Base-by-base conservation (phyloP, 306 rosid species). In the Psophocarpus tetragonolobus region DNA sequence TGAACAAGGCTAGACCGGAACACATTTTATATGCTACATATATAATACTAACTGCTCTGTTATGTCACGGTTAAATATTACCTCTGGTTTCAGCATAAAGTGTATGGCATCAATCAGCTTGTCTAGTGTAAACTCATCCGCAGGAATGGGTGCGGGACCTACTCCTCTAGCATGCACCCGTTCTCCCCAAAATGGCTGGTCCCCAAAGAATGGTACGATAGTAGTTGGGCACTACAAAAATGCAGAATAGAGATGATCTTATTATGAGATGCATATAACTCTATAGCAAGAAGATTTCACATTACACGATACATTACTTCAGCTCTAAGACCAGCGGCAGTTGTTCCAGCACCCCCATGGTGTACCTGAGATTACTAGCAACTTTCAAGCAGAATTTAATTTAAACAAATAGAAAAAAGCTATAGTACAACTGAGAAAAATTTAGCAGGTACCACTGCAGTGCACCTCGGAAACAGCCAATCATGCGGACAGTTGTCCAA, bases 321-420 rank as follows among this genome's bases (percentile, higher is more conserved):
- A 68, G 98, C 97, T 87, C 91, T 92, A 80, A 95, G 95, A 71
- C 98, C 93, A 26, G 98, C 97, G 57, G 98, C 97, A 75, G 98
- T 95, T 61, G 98, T 92, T 85, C 97, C 97, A 4, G 97, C 97
- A 36, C 98, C 97, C 12, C 98, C 98, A 50, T 95, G 97, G 85
- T 95, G 98, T 66, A 95, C 97, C 98, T 95, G 83, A 65, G 66
- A 74, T n/a, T 76, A 74, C 12, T 76, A 10, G 47, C 18, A 75
- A 73, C 81, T 58, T 65, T 80, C 58, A 75, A 29, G 57, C 58
- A 79, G 68, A 29, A 80, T 18, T 62, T 73, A 81, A 72, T 33
- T 61, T 33, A 35, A 17, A 64, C 20, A 61, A n/a, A n/a, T n/a
- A n/a, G n/a, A n/a, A 6, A 69, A 21, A 73, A 78, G 23, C 11